Percentiles rank a stretch among this genome's conserved stretches.
These are phyloP conservation scores for Aspergillus piperis DNA, from an alignment of 2,329 filamentous ascomycete species.

Conservation along the genomic window DNA sequence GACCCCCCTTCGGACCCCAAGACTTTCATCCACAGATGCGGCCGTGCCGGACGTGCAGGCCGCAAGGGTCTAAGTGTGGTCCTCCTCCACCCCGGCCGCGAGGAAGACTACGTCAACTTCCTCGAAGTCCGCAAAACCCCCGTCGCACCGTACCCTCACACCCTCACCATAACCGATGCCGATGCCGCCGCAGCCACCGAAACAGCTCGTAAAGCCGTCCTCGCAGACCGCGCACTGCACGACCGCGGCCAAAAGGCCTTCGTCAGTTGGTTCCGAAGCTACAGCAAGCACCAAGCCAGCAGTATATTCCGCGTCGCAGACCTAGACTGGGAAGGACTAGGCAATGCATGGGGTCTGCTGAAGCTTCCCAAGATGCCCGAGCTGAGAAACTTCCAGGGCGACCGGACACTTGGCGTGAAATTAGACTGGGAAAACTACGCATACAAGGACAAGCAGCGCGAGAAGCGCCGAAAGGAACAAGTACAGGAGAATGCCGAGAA, in stretches of 20 bases:
- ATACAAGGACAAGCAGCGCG: slow-evolving; percentile 72
- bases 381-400: slow-evolving; percentile 70
- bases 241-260: slow-evolving; percentile 91
- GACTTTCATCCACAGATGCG: slow-evolving; percentile 69
- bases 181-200: slow-evolving; percentile 62
- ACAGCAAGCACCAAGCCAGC: slow-evolving; percentile 84
- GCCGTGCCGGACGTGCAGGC: slow-evolving; percentile 64
- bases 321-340: slow-evolving; percentile 82
- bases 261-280: slow-evolving; percentile 89
- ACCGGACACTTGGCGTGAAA: slow-evolving; percentile 60
- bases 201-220: slow-evolving; percentile 60
- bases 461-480: slow-evolving; percentile 63
- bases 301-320: slow-evolving; percentile 86
- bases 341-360: slow-evolving; percentile 80
- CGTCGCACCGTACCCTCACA: slow-evolving; percentile 63
- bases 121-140: slow-evolving; percentile 85
- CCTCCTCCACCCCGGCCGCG: slow-evolving; percentile 78
- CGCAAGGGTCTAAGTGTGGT: slow-evolving; percentile 79
- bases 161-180: slow-evolving; percentile 60
- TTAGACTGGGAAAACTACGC: slow-evolving; percentile 66
- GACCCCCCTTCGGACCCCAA: slow-evolving; percentile 87
- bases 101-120: slow-evolving; percentile 89
- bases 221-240: slow-evolving; percentile 67
- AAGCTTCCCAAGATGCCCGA: slow-evolving; percentile 94
- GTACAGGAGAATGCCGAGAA: slow-evolving; percentile 52